phyloP scores from a whole-genome alignment of 768 basidiomycete genomes.

The Exsudoporus frostii region DNA sequence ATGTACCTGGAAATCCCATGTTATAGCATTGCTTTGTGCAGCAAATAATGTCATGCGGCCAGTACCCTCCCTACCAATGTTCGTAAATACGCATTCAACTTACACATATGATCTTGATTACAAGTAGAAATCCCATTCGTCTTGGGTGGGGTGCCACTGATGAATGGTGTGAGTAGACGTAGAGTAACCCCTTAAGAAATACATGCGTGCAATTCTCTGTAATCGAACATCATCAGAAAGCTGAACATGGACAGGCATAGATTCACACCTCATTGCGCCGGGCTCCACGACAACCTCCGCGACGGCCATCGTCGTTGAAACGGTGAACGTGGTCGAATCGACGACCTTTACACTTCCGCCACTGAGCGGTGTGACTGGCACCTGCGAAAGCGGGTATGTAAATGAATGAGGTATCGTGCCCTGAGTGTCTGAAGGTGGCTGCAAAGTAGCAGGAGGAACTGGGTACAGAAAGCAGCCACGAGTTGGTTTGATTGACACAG shows the following conservation, averaged over 20 bases:
- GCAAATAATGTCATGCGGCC: constrained; percentile 58
- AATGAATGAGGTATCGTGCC: constrained; percentile 46
- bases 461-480: not conserved
- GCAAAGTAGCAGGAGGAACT: constrained; percentile 35
- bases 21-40: constrained; percentile 48
- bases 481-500: not conserved
- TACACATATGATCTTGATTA: constrained; percentile 22
- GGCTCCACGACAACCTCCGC: constrained; percentile 54
- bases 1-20: constrained; percentile 54
- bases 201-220: constrained; percentile 55
- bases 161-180: not conserved
- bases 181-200: not conserved
- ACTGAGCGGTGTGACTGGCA: constrained; percentile 37
- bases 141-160: constrained; percentile 69
- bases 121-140: constrained; percentile 65
- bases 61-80: constrained; percentile 43
- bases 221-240: not conserved
- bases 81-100: not conserved
- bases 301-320: constrained; percentile 47
- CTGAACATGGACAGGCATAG: too few species aligned
- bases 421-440: constrained; percentile 33
- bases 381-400: constrained; percentile 49
- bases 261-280: constrained; percentile 52
- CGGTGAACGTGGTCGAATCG: constrained; percentile 51
- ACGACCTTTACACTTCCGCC: constrained; percentile 59